phyloP scores from a whole-genome alignment of 1,139 yeast genomes.

The Scheffersomyces cryptocercus region DNA sequence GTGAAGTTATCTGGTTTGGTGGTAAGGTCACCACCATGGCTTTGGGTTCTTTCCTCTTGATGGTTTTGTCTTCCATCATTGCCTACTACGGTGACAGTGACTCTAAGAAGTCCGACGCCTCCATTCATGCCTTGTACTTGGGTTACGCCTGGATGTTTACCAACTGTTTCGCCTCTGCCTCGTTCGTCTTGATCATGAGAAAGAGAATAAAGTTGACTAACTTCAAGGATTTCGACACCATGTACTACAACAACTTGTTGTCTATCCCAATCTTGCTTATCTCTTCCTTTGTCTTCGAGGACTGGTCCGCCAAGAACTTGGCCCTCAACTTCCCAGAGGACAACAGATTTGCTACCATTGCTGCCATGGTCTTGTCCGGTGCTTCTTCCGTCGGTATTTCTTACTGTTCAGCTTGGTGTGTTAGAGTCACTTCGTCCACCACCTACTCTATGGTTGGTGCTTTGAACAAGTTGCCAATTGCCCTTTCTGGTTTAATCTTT shows the following conservation, averaged over 20 bases:
- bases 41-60: constrained; percentile 78
- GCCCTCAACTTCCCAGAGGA: constrained; percentile 75
- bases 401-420: constrained; percentile 99
- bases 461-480: constrained; percentile 95
- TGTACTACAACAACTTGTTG: constrained; percentile 94
- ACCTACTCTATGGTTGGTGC: constrained; percentile 99
- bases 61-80: constrained; percentile 90
- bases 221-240: constrained; percentile 97
- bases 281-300: constrained; percentile 78
- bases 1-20: constrained; percentile 97
- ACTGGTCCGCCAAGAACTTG: constrained; percentile 85
- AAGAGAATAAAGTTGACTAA: constrained; percentile 95
- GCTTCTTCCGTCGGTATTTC: constrained; percentile 94
- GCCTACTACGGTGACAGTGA: constrained; percentile 89
- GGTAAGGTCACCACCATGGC: constrained; percentile 92
- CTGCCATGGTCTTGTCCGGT: constrained; percentile 91
- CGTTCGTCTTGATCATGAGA: constrained; percentile 92
- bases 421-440: constrained; percentile 96
- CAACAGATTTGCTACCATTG: constrained; percentile 63
- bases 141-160: constrained; percentile 97
- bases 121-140: constrained; percentile 53
- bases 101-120: constrained; percentile 35
- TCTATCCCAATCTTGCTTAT: constrained; percentile 85
- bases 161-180: constrained; percentile 92
- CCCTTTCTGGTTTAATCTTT: constrained; percentile 89